Conservation (phyloP, 495 filamentous ascomycete genomes). For the Clohesyomyces aquaticus region DNA sequence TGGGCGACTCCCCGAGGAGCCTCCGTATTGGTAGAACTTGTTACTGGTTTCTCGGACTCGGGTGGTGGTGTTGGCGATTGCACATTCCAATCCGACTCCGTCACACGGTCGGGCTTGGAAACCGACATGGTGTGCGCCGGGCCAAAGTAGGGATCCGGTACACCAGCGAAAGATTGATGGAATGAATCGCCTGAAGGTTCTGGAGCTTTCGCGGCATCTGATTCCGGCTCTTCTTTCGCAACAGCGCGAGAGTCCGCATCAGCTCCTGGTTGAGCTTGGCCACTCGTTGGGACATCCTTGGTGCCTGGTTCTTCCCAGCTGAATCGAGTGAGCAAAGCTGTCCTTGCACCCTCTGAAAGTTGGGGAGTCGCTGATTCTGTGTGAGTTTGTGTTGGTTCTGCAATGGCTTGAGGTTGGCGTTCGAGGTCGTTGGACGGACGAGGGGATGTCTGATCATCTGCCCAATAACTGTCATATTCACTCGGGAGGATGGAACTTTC, state of each 20-base stretch:
- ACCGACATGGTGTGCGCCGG: constrained; percentile 17
- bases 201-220: constrained; percentile 2
- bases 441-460: constrained; percentile 43
- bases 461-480: constrained; percentile 67
- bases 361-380: constrained; percentile 1
- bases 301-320: constrained; percentile 44
- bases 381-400: background rate
- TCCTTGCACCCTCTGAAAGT: background rate
- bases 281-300: background rate
- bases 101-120: constrained; percentile 13
- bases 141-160: constrained; percentile 33
- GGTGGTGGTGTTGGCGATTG: constrained; percentile 31
- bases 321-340: constrained; percentile 42
- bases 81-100: constrained; percentile 3
- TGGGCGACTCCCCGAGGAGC: constrained; percentile 9
- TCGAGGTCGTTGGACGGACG: constrained; percentile 47
- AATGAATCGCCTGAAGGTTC: background rate
- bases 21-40: constrained; percentile 8
- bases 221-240: constrained; percentile 3
- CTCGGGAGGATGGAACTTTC: constrained; percentile 58
- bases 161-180: constrained; percentile 44
- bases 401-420: constrained; percentile 25
- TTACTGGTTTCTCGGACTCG: constrained; percentile 10
- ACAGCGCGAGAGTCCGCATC: background rate
- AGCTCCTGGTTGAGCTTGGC: constrained; percentile 10